Evolutionary conservation across 768 basidiomycete genomes (phyloP).

Genomic region (Boletus pseudo-olivaceus): DNA sequence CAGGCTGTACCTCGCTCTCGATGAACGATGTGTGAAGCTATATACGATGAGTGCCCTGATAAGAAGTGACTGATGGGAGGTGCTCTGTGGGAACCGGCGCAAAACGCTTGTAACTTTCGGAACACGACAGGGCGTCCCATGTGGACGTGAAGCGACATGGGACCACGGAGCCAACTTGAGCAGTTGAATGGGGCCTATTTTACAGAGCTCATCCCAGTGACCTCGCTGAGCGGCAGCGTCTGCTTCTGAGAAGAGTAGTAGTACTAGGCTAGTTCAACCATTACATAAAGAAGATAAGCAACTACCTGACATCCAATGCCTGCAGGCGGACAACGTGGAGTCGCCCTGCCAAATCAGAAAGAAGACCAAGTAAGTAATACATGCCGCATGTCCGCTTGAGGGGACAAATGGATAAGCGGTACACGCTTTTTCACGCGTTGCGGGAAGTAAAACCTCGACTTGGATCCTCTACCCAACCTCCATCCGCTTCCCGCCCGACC

Average conservation of each 20-base stretch:
- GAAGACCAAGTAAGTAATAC: conserved; percentile 31
- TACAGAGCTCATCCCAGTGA: no score
- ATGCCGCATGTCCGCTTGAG: conserved; percentile 29
- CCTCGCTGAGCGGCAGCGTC: no score
- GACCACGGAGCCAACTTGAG: neutral
- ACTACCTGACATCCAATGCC: conserved; percentile 46
- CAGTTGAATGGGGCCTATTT: neutral
- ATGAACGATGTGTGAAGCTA: conserved; percentile 32
- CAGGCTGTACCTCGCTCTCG: conserved; percentile 19
- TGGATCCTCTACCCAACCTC: conserved; percentile 22
- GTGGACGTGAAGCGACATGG: neutral
- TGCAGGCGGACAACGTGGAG: conserved; percentile 77
- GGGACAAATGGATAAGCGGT: conserved; percentile 50
- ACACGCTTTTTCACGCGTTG: conserved; percentile 49
- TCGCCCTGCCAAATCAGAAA: conserved; percentile 49
- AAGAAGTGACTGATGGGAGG: conserved; percentile 52
- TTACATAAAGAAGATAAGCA: conserved; percentile 48
- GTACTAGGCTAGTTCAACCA: no score
- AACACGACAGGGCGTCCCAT: conserved; percentile 3
- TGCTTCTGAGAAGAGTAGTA: no score
- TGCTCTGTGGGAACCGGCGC: conserved; percentile 28
- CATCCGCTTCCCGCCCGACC: conserved; percentile 20
- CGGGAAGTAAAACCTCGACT: conserved; percentile 40
- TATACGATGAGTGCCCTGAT: conserved; percentile 40
- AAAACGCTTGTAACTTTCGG: conserved; percentile 12